These are phyloP conservation scores for Phytophthora rubi DNA, from an alignment of 352 stramenopile species.

Conservation along the genomic window DNA sequence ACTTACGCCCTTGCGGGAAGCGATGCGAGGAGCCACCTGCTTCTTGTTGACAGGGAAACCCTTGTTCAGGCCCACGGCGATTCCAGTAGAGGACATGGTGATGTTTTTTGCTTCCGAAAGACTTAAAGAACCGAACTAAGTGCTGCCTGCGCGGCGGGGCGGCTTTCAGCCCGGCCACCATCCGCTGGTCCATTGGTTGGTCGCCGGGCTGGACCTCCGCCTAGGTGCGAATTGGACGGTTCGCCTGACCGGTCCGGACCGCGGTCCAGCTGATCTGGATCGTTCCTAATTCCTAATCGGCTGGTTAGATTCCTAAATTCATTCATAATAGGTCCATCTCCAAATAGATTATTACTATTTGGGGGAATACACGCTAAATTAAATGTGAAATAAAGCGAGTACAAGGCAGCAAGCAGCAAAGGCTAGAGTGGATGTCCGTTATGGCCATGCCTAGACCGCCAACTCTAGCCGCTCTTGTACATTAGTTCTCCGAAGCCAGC, in stretches of 20 bases:
- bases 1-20: constrained; percentile 93
- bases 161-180: constrained; percentile 9
- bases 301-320: background rate
- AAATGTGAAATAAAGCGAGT: too few relatives aligned
- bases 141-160: constrained; percentile 8
- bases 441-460: too few relatives aligned
- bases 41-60: constrained; percentile 94
- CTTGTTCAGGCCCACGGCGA: constrained; percentile 93
- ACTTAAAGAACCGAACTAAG: constrained; percentile 89
- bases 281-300: background rate
- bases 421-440: too few relatives aligned
- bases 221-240: constrained; percentile 36
- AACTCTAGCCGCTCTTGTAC: too few relatives aligned
- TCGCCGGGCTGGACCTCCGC: constrained; percentile 19
- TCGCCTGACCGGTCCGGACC: constrained; percentile 29
- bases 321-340: background rate
- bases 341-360: too few relatives aligned
- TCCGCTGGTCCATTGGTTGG: constrained; percentile 43
- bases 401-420: too few relatives aligned
- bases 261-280: background rate
- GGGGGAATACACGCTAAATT: too few relatives aligned
- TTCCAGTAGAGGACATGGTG: constrained; percentile 91
- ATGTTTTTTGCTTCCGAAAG: constrained; percentile 87
- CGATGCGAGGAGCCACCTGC: constrained; percentile 84
- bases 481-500: too few relatives aligned